These are phyloP conservation scores for Xylaria bambusicola DNA, from an alignment of 495 filamentous ascomycete species.

Conservation along the genomic window DNA sequence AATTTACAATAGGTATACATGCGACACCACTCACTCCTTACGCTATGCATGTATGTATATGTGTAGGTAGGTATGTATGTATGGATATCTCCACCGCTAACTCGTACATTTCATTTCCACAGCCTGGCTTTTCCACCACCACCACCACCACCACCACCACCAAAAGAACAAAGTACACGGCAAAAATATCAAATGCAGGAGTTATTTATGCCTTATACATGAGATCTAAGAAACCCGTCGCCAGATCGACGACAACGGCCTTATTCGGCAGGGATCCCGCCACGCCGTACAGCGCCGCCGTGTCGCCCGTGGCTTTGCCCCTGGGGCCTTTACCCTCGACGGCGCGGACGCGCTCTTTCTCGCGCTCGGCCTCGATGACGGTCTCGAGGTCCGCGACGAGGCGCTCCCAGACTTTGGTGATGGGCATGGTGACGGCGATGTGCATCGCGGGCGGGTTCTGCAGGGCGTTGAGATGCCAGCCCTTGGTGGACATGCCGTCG, in stretches of 20 bases:
- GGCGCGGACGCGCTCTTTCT: constrained; percentile 61
- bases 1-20: neutral
- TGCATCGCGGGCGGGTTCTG: constrained; percentile 94
- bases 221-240: constrained; percentile 89
- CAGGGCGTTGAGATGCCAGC: constrained; percentile 95
- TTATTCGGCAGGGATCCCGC: constrained; percentile 95
- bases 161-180: neutral
- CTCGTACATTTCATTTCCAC: too few relatives aligned
- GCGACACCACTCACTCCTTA: neutral
- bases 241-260: constrained; percentile 87
- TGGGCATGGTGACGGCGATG: constrained; percentile 89
- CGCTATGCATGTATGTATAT: constrained; percentile 3
- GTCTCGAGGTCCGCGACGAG: constrained; percentile 76
- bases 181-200: neutral
- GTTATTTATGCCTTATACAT: constrained; percentile 74
- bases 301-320: constrained; percentile 67
- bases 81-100: too few relatives aligned
- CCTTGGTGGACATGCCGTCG: constrained; percentile 75
- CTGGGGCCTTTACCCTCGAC: constrained; percentile 76
- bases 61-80: too few relatives aligned
- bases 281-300: constrained; percentile 90
- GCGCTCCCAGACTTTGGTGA: constrained; percentile 75
- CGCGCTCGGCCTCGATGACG: constrained; percentile 75
- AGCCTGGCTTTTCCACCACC: too few relatives aligned
- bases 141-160: too few relatives aligned